A percentile compares a stretch with the other conserved stretches of the same genome.
phyloP scores from a whole-genome alignment of 495 filamentous ascomycete species.

The Astrothelium macrocarpum region DNA sequence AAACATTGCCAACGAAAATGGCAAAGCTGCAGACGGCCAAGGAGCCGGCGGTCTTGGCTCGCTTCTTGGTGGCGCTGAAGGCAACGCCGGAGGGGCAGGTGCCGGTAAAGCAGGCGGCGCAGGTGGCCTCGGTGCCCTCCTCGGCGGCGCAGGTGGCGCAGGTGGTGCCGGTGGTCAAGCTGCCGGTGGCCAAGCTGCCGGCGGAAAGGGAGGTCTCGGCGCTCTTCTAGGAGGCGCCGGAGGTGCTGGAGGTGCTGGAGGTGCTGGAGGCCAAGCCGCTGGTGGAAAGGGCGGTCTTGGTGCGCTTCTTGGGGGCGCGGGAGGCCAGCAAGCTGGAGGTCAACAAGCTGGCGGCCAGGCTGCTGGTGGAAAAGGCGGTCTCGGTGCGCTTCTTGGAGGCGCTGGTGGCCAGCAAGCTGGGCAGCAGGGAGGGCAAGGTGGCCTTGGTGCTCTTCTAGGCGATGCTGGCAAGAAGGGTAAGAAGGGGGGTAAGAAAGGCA shows the following conservation, averaged over 20 bases:
- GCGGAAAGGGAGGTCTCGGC: neutral
- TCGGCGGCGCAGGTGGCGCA: neutral
- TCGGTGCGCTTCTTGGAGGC: neutral
- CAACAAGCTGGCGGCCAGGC: neutral
- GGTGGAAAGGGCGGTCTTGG: neutral
- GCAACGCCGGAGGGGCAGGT: neutral
- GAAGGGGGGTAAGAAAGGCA: neutral
- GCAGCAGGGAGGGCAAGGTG: neutral
- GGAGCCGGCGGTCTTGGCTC: neutral
- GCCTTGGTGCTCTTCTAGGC: neutral
- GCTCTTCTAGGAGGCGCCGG: neutral
- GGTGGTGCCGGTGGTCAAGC: neutral
- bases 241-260: neutral
- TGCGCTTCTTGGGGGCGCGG: neutral
- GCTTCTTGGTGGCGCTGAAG: neutral
- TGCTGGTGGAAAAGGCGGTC: neutral
- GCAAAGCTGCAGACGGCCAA: neutral
- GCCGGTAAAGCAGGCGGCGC: neutral
- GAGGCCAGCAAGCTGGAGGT: neutral
- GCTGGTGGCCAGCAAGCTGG: neutral
- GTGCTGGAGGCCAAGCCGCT: neutral
- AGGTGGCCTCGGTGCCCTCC: neutral
- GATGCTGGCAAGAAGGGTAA: neutral
- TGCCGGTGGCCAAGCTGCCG: neutral
- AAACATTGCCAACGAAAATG: neutral